phyloP scores from a whole-genome alignment of 2,329 filamentous ascomycete species.

The Sarocladium strictum region DNA sequence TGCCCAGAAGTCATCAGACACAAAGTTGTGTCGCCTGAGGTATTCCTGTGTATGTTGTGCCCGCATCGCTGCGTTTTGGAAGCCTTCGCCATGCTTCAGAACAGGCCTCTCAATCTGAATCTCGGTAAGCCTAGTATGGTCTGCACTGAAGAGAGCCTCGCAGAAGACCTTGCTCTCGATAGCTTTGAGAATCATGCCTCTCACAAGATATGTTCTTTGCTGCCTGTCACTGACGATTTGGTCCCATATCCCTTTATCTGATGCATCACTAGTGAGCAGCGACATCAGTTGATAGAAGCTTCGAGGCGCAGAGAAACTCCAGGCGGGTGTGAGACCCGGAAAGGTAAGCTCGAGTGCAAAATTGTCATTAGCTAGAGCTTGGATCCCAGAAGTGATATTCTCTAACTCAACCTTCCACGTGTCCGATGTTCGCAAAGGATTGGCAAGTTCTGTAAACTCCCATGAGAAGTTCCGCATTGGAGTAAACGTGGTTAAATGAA shows the following conservation, averaged over 20 bases:
- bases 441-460: too few species aligned
- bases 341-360: neutral
- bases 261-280: too few species aligned
- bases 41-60: conserved; percentile 19
- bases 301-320: neutral
- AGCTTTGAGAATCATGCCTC: neutral
- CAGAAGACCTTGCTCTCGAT: neutral
- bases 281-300: neutral
- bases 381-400: neutral
- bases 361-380: neutral
- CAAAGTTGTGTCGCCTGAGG: conserved; percentile 14
- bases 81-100: conserved; percentile 18
- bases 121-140: neutral
- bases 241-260: too few species aligned
- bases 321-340: neutral
- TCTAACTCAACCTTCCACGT: neutral
- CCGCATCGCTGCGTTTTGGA: conserved; percentile 20
- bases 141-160: neutral
- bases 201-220: neutral
- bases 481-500: too few species aligned
- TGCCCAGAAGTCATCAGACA: conserved; percentile 23
- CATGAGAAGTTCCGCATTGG: too few species aligned
- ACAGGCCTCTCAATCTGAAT: neutral
- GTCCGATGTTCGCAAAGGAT: neutral
- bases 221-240: neutral